Base-by-base conservation (phyloP, 352 stramenopile genomes). In the Pythium aquatile region DNA sequence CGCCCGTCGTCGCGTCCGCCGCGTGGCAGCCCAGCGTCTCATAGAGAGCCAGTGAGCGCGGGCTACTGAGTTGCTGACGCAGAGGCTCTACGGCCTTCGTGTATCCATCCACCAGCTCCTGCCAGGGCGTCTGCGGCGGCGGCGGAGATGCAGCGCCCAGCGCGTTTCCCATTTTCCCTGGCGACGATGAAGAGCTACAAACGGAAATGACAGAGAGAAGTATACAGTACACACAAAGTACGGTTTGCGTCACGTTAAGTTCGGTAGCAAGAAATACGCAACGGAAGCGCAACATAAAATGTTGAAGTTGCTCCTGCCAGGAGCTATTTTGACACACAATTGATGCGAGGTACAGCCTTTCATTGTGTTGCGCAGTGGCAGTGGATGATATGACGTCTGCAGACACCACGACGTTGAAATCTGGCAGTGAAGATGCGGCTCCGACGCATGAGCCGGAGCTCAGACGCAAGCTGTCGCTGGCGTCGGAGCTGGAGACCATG, bases 401-500 rank as follows among this genome's bases (percentile, higher is more conserved):
- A 24, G 7, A 13, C 5, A 7, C 6, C 47, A n/a, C 24, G 8
- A n/a, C 17, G 47, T 30, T 3, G 26, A 8, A 33, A 24, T 24
- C 20, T 24, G 20, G 20, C 16, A 29, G 3, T 29, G 30, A 11
- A 14, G 30, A 58, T 58, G 52, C 13, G n/a, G 1, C 14, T 7
- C 9, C 52, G 16, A 5, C 52, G 51, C 1, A 7, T 14, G 49
- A 8, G 11, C 24, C 52, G 20, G 7, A 16, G 29, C 61, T 52
- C 9, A 40, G 58, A 49, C 63, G 55, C 28, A 74, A 70, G 63
- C 63, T 74, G 10, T 74, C 68, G 51, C 63, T 74, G 16, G 68
- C 68, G 33, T 74, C 68, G 46, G 46, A 74, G 68, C 62, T 74
- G 13, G 68, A 67, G 55, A 68, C 58, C 16, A 68, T 74, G 68